Percentiles rank a stretch among this genome's conserved stretches.
These are phyloP conservation scores for Trichophyton simii DNA, from an alignment of 2,329 filamentous ascomycete genomes.

Conservation along the genomic window DNA sequence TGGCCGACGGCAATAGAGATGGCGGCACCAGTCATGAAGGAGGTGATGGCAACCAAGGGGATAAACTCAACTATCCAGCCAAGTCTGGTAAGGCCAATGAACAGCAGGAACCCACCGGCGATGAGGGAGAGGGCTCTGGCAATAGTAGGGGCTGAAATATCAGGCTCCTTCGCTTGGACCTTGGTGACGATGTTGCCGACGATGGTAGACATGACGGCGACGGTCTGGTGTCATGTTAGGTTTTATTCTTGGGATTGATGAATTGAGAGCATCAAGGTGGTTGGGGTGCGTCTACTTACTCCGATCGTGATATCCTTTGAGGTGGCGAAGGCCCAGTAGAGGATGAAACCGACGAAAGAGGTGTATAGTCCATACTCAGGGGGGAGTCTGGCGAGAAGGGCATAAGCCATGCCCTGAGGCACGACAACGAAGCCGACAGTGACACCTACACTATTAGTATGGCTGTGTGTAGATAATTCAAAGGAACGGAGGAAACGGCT, in stretches of 20 bases:
- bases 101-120: slow-evolving; percentile 49
- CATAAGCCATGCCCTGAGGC: slow-evolving; percentile 50
- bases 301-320: slow-evolving; percentile 40
- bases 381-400: slow-evolving; percentile 49
- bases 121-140: slow-evolving; percentile 51
- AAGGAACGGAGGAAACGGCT: background rate
- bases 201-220: slow-evolving; percentile 50
- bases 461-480: background rate
- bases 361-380: slow-evolving; percentile 50
- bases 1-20: slow-evolving; percentile 56
- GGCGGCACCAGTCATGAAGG: slow-evolving; percentile 54
- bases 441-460: slow-evolving; percentile 1
- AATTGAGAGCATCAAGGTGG: background rate
- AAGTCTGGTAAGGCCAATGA: slow-evolving; percentile 49
- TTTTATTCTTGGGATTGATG: background rate
- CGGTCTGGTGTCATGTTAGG: slow-evolving; percentile 30
- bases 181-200: slow-evolving; percentile 50
- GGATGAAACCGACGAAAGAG: slow-evolving; percentile 45
- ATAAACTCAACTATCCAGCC: slow-evolving; percentile 56
- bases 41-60: slow-evolving; percentile 50
- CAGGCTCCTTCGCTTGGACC: slow-evolving; percentile 35
- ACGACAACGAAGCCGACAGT: slow-evolving; percentile 46
- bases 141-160: slow-evolving; percentile 44
- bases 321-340: slow-evolving; percentile 50
- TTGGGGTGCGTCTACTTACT: slow-evolving; percentile 3